Conservation (phyloP, 306 rosid genomes). For the Macrotyloma uniflorum region DNA sequence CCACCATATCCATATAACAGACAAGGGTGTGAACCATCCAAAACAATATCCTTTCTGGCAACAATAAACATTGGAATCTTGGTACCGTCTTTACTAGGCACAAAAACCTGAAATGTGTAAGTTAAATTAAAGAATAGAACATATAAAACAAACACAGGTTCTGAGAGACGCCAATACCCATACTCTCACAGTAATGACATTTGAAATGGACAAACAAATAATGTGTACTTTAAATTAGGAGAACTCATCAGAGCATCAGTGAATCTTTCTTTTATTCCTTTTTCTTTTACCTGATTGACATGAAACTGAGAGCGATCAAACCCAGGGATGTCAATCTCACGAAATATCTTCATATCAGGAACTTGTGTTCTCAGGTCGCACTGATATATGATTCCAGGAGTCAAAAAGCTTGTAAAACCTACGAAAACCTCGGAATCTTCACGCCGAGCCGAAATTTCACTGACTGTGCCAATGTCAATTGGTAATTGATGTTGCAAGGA, state of each 20-base stretch:
- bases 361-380: constrained; percentile 62
- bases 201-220: not conserved
- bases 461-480: constrained; percentile 83
- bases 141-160: constrained; percentile 20
- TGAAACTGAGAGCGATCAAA: constrained; percentile 76
- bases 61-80: constrained; percentile 83
- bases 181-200: not conserved
- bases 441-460: constrained; percentile 74
- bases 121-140: not conserved
- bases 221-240: not conserved
- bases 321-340: constrained; percentile 79
- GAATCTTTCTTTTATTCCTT: not conserved
- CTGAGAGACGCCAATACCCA: constrained; percentile 11
- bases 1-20: constrained; percentile 93
- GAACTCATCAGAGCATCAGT: not conserved
- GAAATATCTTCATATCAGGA: constrained; percentile 80
- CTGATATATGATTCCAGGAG: constrained; percentile 85
- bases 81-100: constrained; percentile 83
- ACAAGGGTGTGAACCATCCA: constrained; percentile 97
- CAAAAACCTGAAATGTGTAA: constrained; percentile 68
- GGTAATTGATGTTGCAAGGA: constrained; percentile 79
- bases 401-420: constrained; percentile 82
- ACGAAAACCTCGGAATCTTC: constrained; percentile 68
- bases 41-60: constrained; percentile 60
- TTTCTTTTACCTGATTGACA: constrained; percentile 66